Conservation (phyloP, 495 filamentous ascomycete genomes). For the Bathelium albidoporum region DNA sequence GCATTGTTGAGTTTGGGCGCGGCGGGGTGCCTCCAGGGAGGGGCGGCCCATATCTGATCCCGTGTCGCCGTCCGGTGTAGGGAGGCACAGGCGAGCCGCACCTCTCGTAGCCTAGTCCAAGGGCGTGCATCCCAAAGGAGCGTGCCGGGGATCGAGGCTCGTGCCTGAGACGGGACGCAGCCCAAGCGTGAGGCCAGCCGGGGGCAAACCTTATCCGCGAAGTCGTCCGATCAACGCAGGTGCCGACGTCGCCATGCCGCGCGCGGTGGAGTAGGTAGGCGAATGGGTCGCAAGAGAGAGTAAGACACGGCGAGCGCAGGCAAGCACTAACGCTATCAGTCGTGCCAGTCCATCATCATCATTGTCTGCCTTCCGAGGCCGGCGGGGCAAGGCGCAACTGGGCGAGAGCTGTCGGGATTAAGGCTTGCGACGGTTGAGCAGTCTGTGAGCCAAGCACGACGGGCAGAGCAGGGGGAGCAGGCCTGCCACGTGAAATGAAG, state of each 20-base stretch:
- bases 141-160: neutral
- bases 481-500: neutral
- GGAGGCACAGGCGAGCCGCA: slow-evolving; percentile 1
- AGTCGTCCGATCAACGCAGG: neutral
- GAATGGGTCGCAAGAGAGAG: neutral
- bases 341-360: too few relatives aligned
- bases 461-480: too few relatives aligned
- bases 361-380: neutral
- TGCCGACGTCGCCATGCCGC: neutral
- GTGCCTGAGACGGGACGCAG: neutral
- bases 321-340: too few relatives aligned
- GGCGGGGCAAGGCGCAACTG: neutral
- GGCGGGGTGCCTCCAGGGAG: too few relatives aligned
- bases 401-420: too few relatives aligned
- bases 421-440: too few relatives aligned
- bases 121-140: neutral
- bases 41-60: too few relatives aligned
- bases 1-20: too few relatives aligned
- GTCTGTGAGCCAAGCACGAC: too few relatives aligned
- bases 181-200: neutral
- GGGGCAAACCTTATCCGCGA: slow-evolving; percentile 4
- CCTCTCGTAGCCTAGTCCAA: neutral
- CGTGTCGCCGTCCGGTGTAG: neutral
- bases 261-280: too few relatives aligned
- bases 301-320: neutral